Evolutionary conservation across 441 rosid species (phyloP).

Genomic region (Capsella rubella): DNA sequence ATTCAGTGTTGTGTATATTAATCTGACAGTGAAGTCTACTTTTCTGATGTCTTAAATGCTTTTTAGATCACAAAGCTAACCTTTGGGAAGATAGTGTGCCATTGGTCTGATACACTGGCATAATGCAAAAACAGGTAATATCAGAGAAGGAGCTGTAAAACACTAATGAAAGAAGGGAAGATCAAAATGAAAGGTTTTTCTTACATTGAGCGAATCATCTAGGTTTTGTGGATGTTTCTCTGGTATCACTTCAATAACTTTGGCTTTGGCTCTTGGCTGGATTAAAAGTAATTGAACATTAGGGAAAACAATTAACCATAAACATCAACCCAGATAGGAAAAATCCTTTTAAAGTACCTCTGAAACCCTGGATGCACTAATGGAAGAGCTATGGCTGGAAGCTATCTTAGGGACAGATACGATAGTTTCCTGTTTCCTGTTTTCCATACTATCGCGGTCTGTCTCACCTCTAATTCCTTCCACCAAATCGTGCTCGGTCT

Average conservation of each 20-base stretch:
- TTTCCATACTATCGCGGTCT: background rate
- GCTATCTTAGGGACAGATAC: slow-evolving; percentile 32
- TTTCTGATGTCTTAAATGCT: slow-evolving; percentile 23
- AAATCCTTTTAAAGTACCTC: slow-evolving; percentile 47
- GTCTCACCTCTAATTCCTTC: slow-evolving; percentile 43
- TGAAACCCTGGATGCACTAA: slow-evolving; percentile 33
- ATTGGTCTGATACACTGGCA: slow-evolving; percentile 59
- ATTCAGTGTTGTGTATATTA: background rate
- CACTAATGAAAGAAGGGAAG: slow-evolving; percentile 3
- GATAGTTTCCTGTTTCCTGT: slow-evolving; percentile 23
- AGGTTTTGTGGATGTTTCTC: slow-evolving; percentile 44
- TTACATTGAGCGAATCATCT: slow-evolving; percentile 53
- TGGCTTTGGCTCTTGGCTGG: slow-evolving; percentile 42
- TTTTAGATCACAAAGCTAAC: slow-evolving; percentile 48
- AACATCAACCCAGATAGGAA: slow-evolving; percentile 32
- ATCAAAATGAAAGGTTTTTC: slow-evolving; percentile 28
- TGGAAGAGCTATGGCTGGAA: slow-evolving; percentile 29
- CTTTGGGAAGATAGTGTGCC: slow-evolving; percentile 49
- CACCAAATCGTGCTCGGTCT: slow-evolving; percentile 37
- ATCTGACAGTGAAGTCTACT: slow-evolving; percentile 15
- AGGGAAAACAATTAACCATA: slow-evolving; percentile 16
- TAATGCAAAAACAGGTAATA: slow-evolving; percentile 31
- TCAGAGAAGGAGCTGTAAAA: slow-evolving; percentile 14
- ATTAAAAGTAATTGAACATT: slow-evolving; percentile 26
- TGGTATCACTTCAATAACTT: slow-evolving; percentile 44